Base-by-base conservation (phyloP, 352 stramenopile species). In the Phytophthora hibernalis region DNA sequence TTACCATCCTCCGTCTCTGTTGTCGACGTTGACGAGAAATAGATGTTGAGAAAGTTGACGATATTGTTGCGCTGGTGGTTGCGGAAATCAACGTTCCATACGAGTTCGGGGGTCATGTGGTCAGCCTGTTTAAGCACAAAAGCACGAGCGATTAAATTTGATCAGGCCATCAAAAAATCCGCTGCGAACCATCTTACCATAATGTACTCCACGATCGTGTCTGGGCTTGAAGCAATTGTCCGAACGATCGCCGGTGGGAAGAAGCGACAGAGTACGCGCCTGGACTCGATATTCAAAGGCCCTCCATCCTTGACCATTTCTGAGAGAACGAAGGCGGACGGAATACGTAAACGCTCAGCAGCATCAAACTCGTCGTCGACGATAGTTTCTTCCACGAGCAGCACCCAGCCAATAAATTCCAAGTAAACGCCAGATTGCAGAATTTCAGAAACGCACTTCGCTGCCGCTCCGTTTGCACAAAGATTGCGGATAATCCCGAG, bases 11-110 rank as follows among this genome's bases (percentile, higher is more conserved):
- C 72, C 12, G 50, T 83, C 48, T 85, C 77, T 0, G 77, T 74
- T 16, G 60, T 80, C 22, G 79, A 83, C n/a, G 66, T 79, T 2
- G 75, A 79, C 20, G 76, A 79, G 49, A 93, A 92, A 54, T 90
- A 93, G 15, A 82, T 76, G 56, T 95, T 90, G 10, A 98, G 75
- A 10, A 96, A 79, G n/a, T 79, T 68, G 33, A 77, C 66, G 3
- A 98, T 51, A 31, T 82, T 83, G 26, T 83, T 81, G 15, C 91
- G 80, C 31, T 98, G 67, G 60, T 97, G 85, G 6, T 80, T 83
- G 31, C 95, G 87, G 60, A 98, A 96, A 3, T 87, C 79, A 18
- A 71, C 68, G 52, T 98, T 97, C 96, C 96, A 99, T 22, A 99
- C 93, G 9, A 98, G 80, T 66, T 98, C 96, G 0, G 96, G 96